phyloP scores from a whole-genome alignment of 2,329 filamentous ascomycete genomes.

The Calonectria leucothoes region DNA sequence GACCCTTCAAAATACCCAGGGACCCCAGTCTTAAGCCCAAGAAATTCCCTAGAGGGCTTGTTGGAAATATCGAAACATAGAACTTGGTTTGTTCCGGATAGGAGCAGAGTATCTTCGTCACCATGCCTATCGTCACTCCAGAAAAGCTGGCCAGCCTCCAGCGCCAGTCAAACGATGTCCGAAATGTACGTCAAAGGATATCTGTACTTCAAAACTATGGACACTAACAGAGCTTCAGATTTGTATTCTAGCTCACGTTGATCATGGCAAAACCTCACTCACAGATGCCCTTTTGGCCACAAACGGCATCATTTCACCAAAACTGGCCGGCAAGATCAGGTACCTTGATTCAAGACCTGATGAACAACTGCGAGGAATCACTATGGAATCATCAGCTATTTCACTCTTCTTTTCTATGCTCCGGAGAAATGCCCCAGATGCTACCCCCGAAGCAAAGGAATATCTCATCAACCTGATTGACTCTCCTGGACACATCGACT shows the following conservation, averaged over 20 bases:
- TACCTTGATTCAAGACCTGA: slow-evolving; percentile 97
- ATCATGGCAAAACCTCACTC: slow-evolving; percentile 98
- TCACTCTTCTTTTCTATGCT: slow-evolving; percentile 96
- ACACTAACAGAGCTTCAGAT: slow-evolving; percentile 66
- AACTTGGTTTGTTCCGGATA: slow-evolving; percentile 13
- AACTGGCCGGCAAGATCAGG: slow-evolving; percentile 96
- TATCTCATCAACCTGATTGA: slow-evolving; percentile 98
- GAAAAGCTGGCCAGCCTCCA: slow-evolving; percentile 93
- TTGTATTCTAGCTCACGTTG: slow-evolving; percentile 95
- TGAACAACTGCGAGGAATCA: slow-evolving; percentile 95
- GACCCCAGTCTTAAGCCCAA: neutral
- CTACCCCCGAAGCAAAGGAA: slow-evolving; percentile 79
- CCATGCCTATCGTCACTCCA: slow-evolving; percentile 91
- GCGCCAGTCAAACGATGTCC: slow-evolving; percentile 85
- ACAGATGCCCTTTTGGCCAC: slow-evolving; percentile 96
- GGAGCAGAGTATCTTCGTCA: slow-evolving; percentile 42
- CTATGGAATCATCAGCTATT: slow-evolving; percentile 99
- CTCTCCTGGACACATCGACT: slow-evolving; percentile 97
- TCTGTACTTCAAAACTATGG: neutral
- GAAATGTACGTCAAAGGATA: slow-evolving; percentile 76
- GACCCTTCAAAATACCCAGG: slow-evolving; percentile 19
- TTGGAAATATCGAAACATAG: neutral
- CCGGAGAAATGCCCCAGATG: slow-evolving; percentile 76
- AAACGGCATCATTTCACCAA: slow-evolving; percentile 99
- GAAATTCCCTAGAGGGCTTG: neutral